Evolutionary conservation across 208 protist genomes (phyloP).

Genomic region (Naegleria fowleri): DNA sequence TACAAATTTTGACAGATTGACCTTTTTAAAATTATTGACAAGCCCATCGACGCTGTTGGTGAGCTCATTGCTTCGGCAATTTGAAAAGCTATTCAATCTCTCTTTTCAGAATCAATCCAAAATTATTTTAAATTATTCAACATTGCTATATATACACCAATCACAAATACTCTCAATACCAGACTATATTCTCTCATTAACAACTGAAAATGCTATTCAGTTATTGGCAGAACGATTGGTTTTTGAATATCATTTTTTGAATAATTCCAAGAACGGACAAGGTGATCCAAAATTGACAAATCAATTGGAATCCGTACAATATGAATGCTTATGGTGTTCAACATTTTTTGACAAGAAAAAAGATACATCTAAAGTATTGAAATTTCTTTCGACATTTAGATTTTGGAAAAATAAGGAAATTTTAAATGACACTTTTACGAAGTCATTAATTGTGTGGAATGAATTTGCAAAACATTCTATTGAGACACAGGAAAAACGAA

Average conservation of each 20-base stretch:
- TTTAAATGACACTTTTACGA: neutral
- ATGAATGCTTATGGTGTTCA: neutral
- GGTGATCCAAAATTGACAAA: neutral
- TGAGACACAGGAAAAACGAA: no score
- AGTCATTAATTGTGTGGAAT: neutral
- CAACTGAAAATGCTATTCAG: neutral
- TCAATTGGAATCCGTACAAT: neutral
- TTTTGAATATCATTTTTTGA: neutral
- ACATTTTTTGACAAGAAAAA: neutral
- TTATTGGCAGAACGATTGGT: neutral
- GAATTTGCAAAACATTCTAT: no score
- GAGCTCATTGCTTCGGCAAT: neutral
- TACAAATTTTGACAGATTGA: no score
- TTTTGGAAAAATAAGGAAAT: neutral
- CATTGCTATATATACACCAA: neutral
- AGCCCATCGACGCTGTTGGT: no score
- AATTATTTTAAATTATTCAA: neutral
- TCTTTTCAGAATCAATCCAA: neutral
- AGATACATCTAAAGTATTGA: neutral
- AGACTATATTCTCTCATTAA: neutral
- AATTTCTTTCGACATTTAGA: neutral
- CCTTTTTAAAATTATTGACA: no score
- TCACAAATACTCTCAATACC: neutral
- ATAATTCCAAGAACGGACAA: neutral
- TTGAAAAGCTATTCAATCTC: neutral